phyloP scores from a whole-genome alignment of 2,329 filamentous ascomycete genomes.

The Myriosclerotinia duriaeana region DNA sequence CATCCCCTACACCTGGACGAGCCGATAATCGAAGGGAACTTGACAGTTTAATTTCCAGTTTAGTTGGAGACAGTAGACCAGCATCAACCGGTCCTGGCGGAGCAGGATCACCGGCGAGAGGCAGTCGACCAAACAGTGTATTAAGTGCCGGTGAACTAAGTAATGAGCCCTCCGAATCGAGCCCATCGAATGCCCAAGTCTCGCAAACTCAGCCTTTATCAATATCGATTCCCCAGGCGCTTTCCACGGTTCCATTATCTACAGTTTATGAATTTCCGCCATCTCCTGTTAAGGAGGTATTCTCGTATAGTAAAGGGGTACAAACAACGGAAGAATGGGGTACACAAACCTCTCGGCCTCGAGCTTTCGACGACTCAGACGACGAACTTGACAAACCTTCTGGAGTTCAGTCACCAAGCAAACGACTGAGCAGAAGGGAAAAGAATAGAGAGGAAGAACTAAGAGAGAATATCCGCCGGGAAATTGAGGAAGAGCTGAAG shows the following conservation, averaged over 20 bases:
- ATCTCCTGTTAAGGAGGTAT: slow-evolving; percentile 75
- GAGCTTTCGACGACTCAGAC: slow-evolving; percentile 58
- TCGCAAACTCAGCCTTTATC: slow-evolving; percentile 46
- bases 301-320: slow-evolving; percentile 95
- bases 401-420: slow-evolving; percentile 60
- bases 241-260: slow-evolving; percentile 70
- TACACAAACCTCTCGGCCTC: slow-evolving; percentile 52
- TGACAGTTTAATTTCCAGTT: slow-evolving; percentile 79
- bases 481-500: slow-evolving; percentile 90
- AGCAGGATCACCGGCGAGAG: slow-evolving; percentile 64
- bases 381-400: slow-evolving; percentile 61
- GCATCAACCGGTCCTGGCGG: slow-evolving; percentile 64
- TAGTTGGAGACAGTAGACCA: slow-evolving; percentile 66
- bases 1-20: slow-evolving; percentile 68
- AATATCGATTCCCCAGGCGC: slow-evolving; percentile 54
- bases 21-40: slow-evolving; percentile 71
- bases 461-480: slow-evolving; percentile 75
- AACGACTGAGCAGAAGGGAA: slow-evolving; percentile 75
- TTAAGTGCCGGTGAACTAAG: slow-evolving; percentile 79
- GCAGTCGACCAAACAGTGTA: slow-evolving; percentile 83
- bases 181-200: slow-evolving; percentile 47
- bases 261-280: slow-evolving; percentile 81
- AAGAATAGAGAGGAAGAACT: slow-evolving; percentile 86
- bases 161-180: slow-evolving; percentile 66
- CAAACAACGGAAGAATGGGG: slow-evolving; percentile 81